A percentile compares a stretch with the other conserved stretches of the same genome.
These are phyloP conservation scores for Tulasnella sp. DNA, from an alignment of 768 basidiomycete genomes.

Conservation along the genomic window DNA sequence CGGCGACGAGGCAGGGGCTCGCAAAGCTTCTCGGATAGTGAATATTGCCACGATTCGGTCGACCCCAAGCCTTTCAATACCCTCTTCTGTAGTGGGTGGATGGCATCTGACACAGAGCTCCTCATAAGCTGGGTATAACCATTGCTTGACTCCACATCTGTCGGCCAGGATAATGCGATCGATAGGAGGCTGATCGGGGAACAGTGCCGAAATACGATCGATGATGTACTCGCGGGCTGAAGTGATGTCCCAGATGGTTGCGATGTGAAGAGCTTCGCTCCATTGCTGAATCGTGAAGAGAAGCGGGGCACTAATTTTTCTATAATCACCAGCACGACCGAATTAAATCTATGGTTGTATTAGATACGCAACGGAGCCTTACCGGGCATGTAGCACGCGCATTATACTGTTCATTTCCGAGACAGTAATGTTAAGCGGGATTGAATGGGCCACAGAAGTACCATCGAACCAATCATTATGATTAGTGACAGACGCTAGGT, in stretches of 20 bases:
- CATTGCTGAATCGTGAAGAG: background rate
- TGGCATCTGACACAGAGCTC: background rate
- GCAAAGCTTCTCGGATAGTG: background rate
- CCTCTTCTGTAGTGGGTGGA: background rate
- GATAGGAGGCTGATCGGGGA: background rate
- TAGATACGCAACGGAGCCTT: too few relatives aligned
- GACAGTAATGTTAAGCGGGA: background rate
- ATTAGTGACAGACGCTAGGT: too few relatives aligned
- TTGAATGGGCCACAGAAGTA: too few relatives aligned
- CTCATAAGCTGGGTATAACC: constrained; percentile 8
- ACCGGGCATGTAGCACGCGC: background rate
- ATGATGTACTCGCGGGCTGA: background rate
- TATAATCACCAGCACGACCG: background rate
- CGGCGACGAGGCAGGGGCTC: too few relatives aligned
- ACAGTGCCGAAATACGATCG: background rate
- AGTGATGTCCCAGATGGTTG: constrained; percentile 8
- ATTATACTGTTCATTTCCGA: constrained; percentile 3
- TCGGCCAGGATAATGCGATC: background rate
- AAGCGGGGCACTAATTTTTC: background rate
- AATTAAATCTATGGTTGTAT: too few relatives aligned
- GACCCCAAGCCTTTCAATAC: background rate
- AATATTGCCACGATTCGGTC: background rate
- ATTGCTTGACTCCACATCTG: constrained; percentile 7
- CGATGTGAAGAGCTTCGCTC: background rate
- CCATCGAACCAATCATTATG: too few relatives aligned